Percentiles rank a stretch among this genome's conserved stretches.
Evolutionary conservation across 2,329 filamentous ascomycete genomes (phyloP).

Genomic region (Fusarium chlamydosporum): DNA sequence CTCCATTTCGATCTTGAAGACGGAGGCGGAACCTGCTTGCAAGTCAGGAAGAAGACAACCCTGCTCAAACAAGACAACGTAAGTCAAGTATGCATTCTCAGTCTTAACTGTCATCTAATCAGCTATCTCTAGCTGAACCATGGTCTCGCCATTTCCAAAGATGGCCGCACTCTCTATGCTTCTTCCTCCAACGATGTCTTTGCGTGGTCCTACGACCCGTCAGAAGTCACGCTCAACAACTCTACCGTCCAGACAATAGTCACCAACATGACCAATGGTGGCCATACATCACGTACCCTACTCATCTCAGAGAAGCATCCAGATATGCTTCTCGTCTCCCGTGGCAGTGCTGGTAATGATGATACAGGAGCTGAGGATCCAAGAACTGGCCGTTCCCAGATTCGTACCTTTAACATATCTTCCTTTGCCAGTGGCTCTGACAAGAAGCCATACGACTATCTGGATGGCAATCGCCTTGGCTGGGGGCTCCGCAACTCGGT

Average conservation of each 20-base stretch:
- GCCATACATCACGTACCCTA: conserved; percentile 77
- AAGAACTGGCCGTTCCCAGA: conserved; percentile 72
- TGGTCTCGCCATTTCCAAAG: conserved; percentile 66
- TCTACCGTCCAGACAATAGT: conserved; percentile 66
- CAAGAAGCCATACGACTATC: conserved; percentile 59
- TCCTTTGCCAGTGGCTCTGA: conserved; percentile 43
- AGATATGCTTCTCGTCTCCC: conserved; percentile 73
- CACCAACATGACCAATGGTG: conserved; percentile 71
- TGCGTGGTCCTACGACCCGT: conserved; percentile 75
- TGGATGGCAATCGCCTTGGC: conserved; percentile 65
- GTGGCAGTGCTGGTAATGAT: conserved; percentile 74
- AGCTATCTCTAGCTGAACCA: conserved; percentile 65
- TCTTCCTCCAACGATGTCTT: conserved; percentile 72
- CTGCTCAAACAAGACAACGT: conserved; percentile 57
- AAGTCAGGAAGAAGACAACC: conserved; percentile 55
- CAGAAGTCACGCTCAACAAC: conserved; percentile 59
- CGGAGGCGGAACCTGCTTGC: conserved; percentile 59
- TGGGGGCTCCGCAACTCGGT: conserved; percentile 83
- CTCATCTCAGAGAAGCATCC: conserved; percentile 69
- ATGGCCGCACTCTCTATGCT: conserved; percentile 68
- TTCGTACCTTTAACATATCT: conserved; percentile 69
- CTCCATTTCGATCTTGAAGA: conserved; percentile 59
- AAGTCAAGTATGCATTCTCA: conserved; percentile 31
- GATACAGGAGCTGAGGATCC: conserved; percentile 68
- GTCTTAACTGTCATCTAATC: conserved; percentile 7